Base-by-base conservation (phyloP, 1,284 basidiomycete genomes). In the Volvariella volvacea region DNA sequence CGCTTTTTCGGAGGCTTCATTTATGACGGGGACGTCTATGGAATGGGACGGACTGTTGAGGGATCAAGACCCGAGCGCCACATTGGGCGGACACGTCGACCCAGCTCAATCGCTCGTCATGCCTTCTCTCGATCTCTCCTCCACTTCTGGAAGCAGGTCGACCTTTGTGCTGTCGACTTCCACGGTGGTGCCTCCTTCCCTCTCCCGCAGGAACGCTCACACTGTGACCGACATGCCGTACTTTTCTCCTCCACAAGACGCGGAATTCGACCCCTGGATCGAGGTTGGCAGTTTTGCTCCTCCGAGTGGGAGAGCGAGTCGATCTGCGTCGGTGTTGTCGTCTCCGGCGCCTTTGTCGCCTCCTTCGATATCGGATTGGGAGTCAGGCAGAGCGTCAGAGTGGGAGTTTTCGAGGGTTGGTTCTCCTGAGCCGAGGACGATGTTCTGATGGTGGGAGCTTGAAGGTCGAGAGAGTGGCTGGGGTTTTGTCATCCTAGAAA, bases 91-190 rank as follows among this genome's bases (percentile, higher is more conserved):
- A 8, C 22, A 39, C 8, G 54, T 63, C 3, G 76, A 81, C 55
- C 74, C 78, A 1, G 60, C 78, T 1, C 63, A 68, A 25, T 80
- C 78, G 1, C 71, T 88, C 48, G 62, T 87, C 9, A 59, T 88
- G 12, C 85, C 85, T 1, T 83, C 78, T 0, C 68, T 88, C 44
- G 83, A 88, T 57, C 73, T 87, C 51, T 83, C 82, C 0, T 62
- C 64, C n/a, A n/a, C 4, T 15, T 36, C 19, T 20, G n/a, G 6
- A 4, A 15, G 34, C 14, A 7, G n/a, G 7, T 28, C 25, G 6
- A 28, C n/a, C n/a, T n/a, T n/a, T n/a, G n/a, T n/a, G n/a, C n/a
- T n/a, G n/a, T n/a, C n/a, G n/a, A n/a, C 9, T 31, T n/a, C 30
- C 9, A 9, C 30, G n/a, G 30, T n/a, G 30, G 30, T 31, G n/a